These are phyloP conservation scores for Cyberlindnera suaveolens DNA, from an alignment of 805 yeast species.

Conservation along the genomic window DNA sequence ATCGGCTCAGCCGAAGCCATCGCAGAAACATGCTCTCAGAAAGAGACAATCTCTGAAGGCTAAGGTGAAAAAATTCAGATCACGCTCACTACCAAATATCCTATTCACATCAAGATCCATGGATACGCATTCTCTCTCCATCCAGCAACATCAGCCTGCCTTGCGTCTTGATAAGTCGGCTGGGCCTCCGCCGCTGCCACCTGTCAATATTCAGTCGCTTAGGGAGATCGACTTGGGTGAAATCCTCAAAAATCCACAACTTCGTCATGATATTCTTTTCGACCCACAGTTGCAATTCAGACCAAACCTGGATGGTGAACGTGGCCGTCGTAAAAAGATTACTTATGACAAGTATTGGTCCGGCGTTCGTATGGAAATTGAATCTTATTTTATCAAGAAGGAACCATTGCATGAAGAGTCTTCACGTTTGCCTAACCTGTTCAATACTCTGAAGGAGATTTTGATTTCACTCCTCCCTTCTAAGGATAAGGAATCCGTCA, in stretches of 20 bases:
- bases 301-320: conserved; percentile 86
- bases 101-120: conserved; percentile 11
- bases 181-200: conserved; percentile 56
- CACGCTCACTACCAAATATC: conserved; percentile 24
- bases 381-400: conserved; percentile 25
- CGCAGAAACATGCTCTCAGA: background rate
- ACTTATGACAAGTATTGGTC: conserved; percentile 81
- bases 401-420: conserved; percentile 2
- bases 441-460: conserved; percentile 74
- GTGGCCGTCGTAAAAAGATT: conserved; percentile 72
- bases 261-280: conserved; percentile 87
- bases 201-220: conserved; percentile 73
- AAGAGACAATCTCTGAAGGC: background rate
- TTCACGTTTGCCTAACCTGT: conserved; percentile 52
- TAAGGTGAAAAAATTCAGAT: conserved; percentile 22
- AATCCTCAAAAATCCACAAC: conserved; percentile 84
- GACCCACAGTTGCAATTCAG: conserved; percentile 90
- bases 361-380: conserved; percentile 65
- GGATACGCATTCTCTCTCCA: conserved; percentile 22
- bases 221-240: conserved; percentile 85
- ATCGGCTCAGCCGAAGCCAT: no score
- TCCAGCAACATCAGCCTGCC: conserved; percentile 3
- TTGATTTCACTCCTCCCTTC: conserved; percentile 69
- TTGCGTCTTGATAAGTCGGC: background rate
- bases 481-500: conserved; percentile 61